Conservation (phyloP, 345 rosid genomes). For the Acer negundo region DNA sequence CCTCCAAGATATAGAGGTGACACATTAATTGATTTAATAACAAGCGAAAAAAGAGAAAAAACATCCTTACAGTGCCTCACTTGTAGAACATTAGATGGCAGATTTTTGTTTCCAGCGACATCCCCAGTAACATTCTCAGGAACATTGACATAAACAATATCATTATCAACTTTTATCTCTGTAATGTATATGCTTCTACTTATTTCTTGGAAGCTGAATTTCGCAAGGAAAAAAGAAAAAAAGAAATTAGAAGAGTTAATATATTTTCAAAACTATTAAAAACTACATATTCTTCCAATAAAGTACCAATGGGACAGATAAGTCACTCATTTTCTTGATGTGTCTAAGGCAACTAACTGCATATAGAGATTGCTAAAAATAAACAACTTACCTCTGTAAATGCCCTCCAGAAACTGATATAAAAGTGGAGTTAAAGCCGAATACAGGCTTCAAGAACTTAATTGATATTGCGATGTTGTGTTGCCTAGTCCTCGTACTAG, state of each 20-base stretch:
- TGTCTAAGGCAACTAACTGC: not conserved
- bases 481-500: conserved; percentile 64
- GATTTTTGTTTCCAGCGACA: conserved; percentile 84
- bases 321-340: not conserved
- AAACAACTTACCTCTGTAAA: conserved; percentile 65
- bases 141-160: conserved; percentile 49
- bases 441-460: conserved; percentile 79
- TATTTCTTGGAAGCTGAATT: conserved; percentile 70
- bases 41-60: not conserved
- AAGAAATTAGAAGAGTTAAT: conserved; percentile 1
- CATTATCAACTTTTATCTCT: conserved; percentile 60
- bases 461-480: conserved; percentile 57
- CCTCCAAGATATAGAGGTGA: not conserved
- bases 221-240: conserved; percentile 15
- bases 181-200: conserved; percentile 57
- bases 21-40: not conserved
- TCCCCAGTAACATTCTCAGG: conserved; percentile 83
- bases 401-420: conserved; percentile 76
- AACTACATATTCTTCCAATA: not conserved
- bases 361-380: conserved; percentile 8
- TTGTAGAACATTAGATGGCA: conserved; percentile 69
- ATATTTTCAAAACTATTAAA: not conserved
- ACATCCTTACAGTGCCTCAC: conserved; percentile 73
- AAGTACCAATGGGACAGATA: not conserved
- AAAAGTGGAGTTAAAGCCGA: conserved; percentile 78